Percentiles rank a stretch among this genome's conserved stretches.
phyloP scores from a whole-genome alignment of 2,329 filamentous ascomycete genomes.

The Periconia sp. region DNA sequence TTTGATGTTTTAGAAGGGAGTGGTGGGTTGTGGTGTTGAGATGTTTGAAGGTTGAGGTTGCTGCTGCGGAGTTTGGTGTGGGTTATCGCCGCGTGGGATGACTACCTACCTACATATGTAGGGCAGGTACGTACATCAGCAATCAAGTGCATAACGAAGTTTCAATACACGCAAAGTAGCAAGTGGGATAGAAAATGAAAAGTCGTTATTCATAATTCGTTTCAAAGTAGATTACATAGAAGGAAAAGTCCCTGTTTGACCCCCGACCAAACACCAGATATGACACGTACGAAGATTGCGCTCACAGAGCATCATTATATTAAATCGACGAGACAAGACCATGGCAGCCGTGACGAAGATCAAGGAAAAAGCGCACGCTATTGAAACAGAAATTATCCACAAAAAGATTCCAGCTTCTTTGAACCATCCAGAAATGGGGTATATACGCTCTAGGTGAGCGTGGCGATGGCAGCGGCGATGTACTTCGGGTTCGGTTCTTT shows the following conservation, averaged over 20 bases:
- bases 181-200: not conserved
- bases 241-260: not conserved
- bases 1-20: not conserved
- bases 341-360: no score
- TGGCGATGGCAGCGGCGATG: slow-evolving; percentile 48
- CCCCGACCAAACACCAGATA: not conserved
- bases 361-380: not conserved
- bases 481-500: slow-evolving; percentile 46
- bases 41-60: not conserved
- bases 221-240: not conserved
- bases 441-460: slow-evolving; percentile 34
- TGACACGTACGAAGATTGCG: not conserved
- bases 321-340: not conserved
- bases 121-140: not conserved
- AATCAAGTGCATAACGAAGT: not conserved
- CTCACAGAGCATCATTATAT: slow-evolving; percentile 1
- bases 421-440: not conserved
- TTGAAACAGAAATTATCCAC: not conserved
- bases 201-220: slow-evolving; percentile 3
- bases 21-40: not conserved
- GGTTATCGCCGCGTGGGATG: not conserved
- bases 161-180: no score
- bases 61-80: not conserved
- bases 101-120: not conserved
- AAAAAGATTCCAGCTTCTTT: not conserved